phyloP scores from a whole-genome alignment of 768 basidiomycete genomes.

The Russula sp. region DNA sequence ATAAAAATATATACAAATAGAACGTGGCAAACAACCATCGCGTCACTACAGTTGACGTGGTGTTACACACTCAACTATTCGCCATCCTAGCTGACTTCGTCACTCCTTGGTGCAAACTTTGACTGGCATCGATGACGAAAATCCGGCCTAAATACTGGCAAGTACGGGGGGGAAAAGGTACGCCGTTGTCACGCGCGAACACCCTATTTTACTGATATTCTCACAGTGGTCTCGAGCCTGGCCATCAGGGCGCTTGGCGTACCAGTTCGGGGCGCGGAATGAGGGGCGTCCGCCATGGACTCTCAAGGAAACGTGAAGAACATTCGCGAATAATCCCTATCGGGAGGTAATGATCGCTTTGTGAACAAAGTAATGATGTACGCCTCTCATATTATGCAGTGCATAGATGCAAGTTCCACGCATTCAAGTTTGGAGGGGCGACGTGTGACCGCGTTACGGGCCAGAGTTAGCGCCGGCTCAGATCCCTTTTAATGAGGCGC shows the following conservation, averaged over 20 bases:
- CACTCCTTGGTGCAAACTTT: not conserved
- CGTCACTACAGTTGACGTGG: not conserved
- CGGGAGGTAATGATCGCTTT: conserved; percentile 1
- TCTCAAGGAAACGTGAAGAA: conserved; percentile 14
- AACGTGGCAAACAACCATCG: not conserved
- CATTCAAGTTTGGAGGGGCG: conserved; percentile 1
- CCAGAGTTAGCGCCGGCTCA: conserved; percentile 14
- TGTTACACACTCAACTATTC: not conserved
- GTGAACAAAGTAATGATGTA: conserved; percentile 5
- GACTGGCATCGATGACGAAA: not conserved
- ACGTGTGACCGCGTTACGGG: conserved; percentile 23
- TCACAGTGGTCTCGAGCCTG: conserved; percentile 14
- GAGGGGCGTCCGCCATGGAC: not conserved
- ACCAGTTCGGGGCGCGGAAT: not conserved
- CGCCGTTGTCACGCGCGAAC: conserved; percentile 11
- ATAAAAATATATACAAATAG: conserved; percentile 10
- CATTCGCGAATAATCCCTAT: conserved; percentile 12
- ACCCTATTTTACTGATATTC: conserved; percentile 17
- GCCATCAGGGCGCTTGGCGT: conserved; percentile 5
- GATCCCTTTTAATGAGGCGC: conserved; percentile 11
- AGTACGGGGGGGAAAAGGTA: not conserved
- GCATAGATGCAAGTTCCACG: conserved; percentile 12
- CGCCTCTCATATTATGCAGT: conserved; percentile 5
- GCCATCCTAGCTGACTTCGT: not conserved
- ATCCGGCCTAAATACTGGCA: not conserved